Base-by-base conservation (phyloP, 1,139 yeast species). In the Sugiyamaella grinbergsii region DNA sequence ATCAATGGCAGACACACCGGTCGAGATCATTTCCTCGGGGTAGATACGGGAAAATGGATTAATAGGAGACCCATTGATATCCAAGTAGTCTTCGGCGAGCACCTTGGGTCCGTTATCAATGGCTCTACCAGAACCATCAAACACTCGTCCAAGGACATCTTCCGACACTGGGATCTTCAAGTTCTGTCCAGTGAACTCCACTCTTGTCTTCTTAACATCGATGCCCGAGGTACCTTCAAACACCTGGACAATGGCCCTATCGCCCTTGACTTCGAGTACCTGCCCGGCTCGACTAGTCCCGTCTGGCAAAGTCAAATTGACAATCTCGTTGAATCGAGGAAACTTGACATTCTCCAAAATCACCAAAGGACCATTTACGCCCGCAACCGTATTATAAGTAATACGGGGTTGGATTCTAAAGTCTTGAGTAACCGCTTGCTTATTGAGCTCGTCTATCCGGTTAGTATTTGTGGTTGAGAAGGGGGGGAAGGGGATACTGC, bases 11-110 rank as follows among this genome's bases (percentile, higher is more conserved):
- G 97, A 90, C 60, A 93, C 79, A 80, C 99, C 99, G 23, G 98
- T 93, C 51, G 97, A 90, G 65, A 93, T 93, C 98, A 93, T 93
- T 78, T 93, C 99, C 77, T 93, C 98, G 20, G 99, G 99, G 69
- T 94, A 93, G 62, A 93, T 93, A 77, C 99, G 94, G 46, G 97
- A 95, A 71, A 75, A 93, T 47, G 99, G 99, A 70, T 93, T 93
- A 71, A 93, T 93, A 65, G 99, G 98, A 38, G 98, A 90, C 55
- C 99, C 99, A 70, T 93, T 93, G 68, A 93, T 94, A 71, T 93
- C 99, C 71, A 94, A 78, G 71, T 89, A 93, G 71, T 93, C 99
- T 73, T 93, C 99, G 49, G 99, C 98, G 68, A 93, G 86, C 53
- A 93, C 96, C 73, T 87, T 87, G 59, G 99, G 99, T 55, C 99